phyloP scores from a whole-genome alignment of 257 asterid species.

The Euphrasia confusa region DNA sequence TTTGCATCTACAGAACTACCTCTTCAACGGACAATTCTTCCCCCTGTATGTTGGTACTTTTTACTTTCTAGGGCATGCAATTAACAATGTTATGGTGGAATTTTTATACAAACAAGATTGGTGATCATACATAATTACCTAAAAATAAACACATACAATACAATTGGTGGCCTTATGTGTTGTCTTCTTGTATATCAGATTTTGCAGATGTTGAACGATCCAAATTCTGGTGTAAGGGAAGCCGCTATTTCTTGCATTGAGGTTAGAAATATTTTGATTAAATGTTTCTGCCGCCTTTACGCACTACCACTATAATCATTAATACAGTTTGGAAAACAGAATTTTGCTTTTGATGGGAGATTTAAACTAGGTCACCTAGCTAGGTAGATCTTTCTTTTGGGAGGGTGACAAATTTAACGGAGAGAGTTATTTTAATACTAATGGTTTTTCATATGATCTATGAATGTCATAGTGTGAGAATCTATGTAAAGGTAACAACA shows the following conservation, averaged over 20 bases:
- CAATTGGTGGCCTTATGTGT: conserved; percentile 21
- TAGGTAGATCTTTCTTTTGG: no score
- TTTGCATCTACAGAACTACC: conserved; percentile 93
- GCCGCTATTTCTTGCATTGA: conserved; percentile 83
- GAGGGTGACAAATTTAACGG: no score
- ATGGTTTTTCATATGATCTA: not conserved
- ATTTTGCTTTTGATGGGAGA: no score
- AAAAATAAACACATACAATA: not conserved
- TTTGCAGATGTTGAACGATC: conserved; percentile 84
- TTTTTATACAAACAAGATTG: conserved; percentile 22
- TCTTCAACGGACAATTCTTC: conserved; percentile 96
- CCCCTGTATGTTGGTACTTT: conserved; percentile 58
- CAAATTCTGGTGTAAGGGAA: conserved; percentile 86
- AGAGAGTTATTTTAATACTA: not conserved
- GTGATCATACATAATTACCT: not conserved
- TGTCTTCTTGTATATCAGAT: conserved; percentile 49
- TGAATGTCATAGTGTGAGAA: not conserved
- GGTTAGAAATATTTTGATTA: conserved; percentile 37
- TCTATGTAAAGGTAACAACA: not conserved
- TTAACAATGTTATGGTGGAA: not conserved
- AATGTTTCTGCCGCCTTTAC: not conserved
- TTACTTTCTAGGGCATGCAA: not conserved
- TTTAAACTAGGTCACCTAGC: no score
- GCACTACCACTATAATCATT: not conserved
- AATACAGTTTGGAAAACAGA: not conserved